Conservation (phyloP, 2,329 filamentous ascomycete genomes). For the Parastagonospora nodorum region DNA sequence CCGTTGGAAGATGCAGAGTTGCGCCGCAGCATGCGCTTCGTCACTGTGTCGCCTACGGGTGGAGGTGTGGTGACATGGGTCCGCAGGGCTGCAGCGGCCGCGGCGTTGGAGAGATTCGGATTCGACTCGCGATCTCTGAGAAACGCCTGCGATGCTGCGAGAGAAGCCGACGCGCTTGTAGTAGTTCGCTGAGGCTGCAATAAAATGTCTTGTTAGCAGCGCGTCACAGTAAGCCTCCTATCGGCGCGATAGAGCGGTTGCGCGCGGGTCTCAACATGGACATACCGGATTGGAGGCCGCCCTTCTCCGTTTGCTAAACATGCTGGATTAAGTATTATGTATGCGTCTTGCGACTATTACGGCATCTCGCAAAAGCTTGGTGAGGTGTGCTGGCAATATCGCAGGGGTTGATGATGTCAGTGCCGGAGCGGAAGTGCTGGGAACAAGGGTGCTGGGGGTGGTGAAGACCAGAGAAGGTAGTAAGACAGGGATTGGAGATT, state of each 20-base stretch:
- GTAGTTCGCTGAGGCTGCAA: constrained; percentile 45
- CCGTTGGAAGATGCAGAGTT: constrained; percentile 72
- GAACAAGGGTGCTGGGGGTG: not conserved
- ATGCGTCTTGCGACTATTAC: constrained; percentile 17
- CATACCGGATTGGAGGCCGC: constrained; percentile 43
- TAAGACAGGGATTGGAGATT: constrained; percentile 3
- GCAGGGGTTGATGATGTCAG: constrained; percentile 28
- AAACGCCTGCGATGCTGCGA: constrained; percentile 82
- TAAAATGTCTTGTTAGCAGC: constrained; percentile 23
- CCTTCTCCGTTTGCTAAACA: constrained; percentile 41
- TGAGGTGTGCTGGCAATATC: constrained; percentile 7
- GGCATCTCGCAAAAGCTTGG: constrained; percentile 26
- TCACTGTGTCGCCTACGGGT: constrained; percentile 80
- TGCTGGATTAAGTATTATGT: constrained; percentile 32
- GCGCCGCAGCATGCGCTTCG: constrained; percentile 80
- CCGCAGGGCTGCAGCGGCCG: constrained; percentile 82
- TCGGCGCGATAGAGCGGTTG: not conserved
- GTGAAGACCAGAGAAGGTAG: not conserved
- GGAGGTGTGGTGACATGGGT: constrained; percentile 78
- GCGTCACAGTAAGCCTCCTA: constrained; percentile 3
- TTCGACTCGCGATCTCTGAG: constrained; percentile 68
- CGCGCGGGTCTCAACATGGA: constrained; percentile 10
- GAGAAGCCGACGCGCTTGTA: constrained; percentile 73
- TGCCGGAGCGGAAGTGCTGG: constrained; percentile 9
- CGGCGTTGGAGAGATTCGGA: constrained; percentile 76